Evolutionary conservation across 768 basidiomycete genomes (phyloP).

Genomic region (Rhodosporidiobolus sp.): DNA sequence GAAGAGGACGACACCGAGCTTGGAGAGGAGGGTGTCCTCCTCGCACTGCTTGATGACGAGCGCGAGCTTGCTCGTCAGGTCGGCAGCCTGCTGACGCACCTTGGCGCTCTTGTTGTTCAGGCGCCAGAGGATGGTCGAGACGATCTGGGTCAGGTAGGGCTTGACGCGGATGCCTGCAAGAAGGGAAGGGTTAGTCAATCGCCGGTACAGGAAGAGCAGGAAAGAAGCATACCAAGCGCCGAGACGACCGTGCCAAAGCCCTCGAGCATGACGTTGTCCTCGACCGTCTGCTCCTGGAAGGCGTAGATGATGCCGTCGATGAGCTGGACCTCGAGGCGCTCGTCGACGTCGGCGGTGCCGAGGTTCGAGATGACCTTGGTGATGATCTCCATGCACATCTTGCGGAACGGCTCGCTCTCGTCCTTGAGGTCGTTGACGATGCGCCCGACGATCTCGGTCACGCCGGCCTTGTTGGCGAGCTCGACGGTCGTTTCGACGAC

Average conservation of each 20-base stretch:
- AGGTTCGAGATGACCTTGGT: slow-evolving; percentile 90
- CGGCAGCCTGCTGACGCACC: slow-evolving; percentile 98
- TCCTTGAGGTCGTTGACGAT: slow-evolving; percentile 83
- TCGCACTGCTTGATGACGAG: slow-evolving; percentile 99
- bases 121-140: slow-evolving; percentile 98
- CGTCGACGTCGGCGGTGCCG: slow-evolving; percentile 96
- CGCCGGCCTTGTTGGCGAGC: slow-evolving; percentile 93
- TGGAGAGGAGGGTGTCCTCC: slow-evolving; percentile 90
- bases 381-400: slow-evolving; percentile 99
- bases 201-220: background rate
- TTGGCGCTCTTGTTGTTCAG: slow-evolving; percentile 99
- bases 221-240: slow-evolving; percentile 61
- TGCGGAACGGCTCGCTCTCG: slow-evolving; percentile 56
- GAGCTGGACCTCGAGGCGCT: slow-evolving; percentile 85
- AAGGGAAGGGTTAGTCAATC: background rate
- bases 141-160: slow-evolving; percentile 96
- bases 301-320: slow-evolving; percentile 99
- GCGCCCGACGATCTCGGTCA: slow-evolving; percentile 88
- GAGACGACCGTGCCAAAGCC: slow-evolving; percentile 98
- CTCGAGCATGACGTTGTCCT: slow-evolving; percentile 98
- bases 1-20: slow-evolving; percentile 91
- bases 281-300: slow-evolving; percentile 99
- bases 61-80: slow-evolving; percentile 89
- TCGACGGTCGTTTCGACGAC: slow-evolving; percentile 99
- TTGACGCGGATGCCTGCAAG: slow-evolving; percentile 80